Conservation (phyloP, 2,329 filamentous ascomycete genomes). For the Hypocrella siamensis region DNA sequence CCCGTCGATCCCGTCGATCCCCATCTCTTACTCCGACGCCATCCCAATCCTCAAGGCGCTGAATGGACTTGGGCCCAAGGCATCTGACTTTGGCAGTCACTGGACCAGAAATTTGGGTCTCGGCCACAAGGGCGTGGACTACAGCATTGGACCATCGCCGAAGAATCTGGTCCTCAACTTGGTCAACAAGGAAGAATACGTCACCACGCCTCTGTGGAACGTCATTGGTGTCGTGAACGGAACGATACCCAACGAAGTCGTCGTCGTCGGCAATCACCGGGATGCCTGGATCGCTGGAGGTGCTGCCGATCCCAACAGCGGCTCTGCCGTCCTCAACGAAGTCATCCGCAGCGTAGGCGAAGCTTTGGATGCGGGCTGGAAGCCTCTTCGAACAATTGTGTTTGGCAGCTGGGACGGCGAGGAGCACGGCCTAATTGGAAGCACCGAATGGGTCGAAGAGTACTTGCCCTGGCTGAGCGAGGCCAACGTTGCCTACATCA, state of each 20-base stretch:
- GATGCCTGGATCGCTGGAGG: constrained; percentile 86
- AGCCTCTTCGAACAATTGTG: constrained; percentile 69
- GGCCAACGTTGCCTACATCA: constrained; percentile 67
- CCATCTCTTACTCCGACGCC: constrained; percentile 78
- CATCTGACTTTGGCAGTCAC: constrained; percentile 53
- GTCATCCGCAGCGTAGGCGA: constrained; percentile 60
- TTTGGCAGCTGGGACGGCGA: constrained; percentile 74
- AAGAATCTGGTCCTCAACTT: constrained; percentile 55
- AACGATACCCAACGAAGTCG: constrained; percentile 66
- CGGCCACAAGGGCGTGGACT: constrained; percentile 64
- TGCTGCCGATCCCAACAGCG: constrained; percentile 68
- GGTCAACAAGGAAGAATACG: constrained; percentile 67
- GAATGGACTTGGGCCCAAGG: constrained; percentile 73
- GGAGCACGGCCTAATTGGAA: constrained; percentile 76
- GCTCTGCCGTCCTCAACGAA: constrained; percentile 65
- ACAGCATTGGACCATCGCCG: constrained; percentile 74
- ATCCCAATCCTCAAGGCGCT: constrained; percentile 77
- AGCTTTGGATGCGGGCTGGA: constrained; percentile 44
- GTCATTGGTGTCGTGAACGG: constrained; percentile 89
- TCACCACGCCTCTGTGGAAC: constrained; percentile 73
- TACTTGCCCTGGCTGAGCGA: constrained; percentile 65
- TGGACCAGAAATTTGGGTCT: constrained; percentile 62
- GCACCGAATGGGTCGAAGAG: constrained; percentile 88
- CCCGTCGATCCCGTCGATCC: constrained; percentile 77
- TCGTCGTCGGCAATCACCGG: constrained; percentile 83